These are phyloP conservation scores for Typha latifolia DNA, from an alignment of 176 grass and related monocot species.

Conservation along the genomic window DNA sequence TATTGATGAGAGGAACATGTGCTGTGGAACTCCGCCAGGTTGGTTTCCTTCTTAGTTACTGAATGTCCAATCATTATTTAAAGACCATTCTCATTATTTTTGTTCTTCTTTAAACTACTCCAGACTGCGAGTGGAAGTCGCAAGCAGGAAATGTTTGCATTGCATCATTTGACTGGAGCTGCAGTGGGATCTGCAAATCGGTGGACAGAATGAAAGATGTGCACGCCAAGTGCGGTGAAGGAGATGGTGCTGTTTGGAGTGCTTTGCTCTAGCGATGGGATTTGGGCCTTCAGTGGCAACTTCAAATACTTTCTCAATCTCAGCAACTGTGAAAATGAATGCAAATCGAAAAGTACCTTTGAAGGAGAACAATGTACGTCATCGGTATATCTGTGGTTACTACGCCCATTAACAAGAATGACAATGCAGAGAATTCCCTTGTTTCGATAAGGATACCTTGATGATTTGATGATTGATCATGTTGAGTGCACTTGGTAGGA, in stretches of 20 bases:
- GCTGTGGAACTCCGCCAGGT: slow-evolving; percentile 82
- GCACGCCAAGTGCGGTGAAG: slow-evolving; percentile 69
- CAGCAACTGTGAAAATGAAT: too few species aligned
- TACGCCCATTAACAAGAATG: too few species aligned
- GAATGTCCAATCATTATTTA: neutral
- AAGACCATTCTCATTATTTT: neutral
- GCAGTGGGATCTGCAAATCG: slow-evolving; percentile 88
- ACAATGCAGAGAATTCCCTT: too few species aligned
- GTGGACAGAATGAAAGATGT: slow-evolving; percentile 75
- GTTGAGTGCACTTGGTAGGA: too few species aligned
- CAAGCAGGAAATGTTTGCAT: slow-evolving; percentile 71
- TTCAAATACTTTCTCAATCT: neutral
- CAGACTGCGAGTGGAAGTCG: slow-evolving; percentile 89
- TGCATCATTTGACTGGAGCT: slow-evolving; percentile 88
- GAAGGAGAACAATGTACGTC: too few species aligned
- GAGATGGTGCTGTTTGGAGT: slow-evolving; percentile 70
- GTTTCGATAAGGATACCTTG: too few species aligned
- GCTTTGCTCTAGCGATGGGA: slow-evolving; percentile 40
- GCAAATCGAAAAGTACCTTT: too few species aligned
- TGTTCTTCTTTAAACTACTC: slow-evolving; percentile 2
- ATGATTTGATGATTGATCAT: too few species aligned
- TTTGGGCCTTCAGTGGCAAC: neutral
- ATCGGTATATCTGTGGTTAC: too few species aligned
- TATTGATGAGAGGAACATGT: slow-evolving; percentile 78
- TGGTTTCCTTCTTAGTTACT: slow-evolving; percentile 10